phyloP scores from a whole-genome alignment of 345 rosid genomes.

The Sisymbrium irio region DNA sequence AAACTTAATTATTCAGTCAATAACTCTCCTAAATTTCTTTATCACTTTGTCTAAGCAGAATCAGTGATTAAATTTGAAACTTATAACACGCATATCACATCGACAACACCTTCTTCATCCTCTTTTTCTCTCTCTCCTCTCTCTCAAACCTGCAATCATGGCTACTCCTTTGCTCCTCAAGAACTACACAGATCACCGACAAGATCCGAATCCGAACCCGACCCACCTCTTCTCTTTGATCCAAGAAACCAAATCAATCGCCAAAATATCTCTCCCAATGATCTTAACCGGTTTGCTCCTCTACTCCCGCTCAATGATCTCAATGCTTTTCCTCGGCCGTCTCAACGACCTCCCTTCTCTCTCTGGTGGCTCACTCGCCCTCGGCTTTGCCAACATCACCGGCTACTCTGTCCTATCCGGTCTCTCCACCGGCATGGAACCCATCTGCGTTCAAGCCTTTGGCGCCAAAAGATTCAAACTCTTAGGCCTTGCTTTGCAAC shows the following conservation, averaged over 20 bases:
- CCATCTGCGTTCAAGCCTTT: constrained; percentile 88
- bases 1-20: constrained; percentile 17
- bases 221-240: constrained; percentile 37
- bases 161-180: constrained; percentile 41
- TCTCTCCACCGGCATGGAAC: constrained; percentile 89
- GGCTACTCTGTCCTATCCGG: constrained; percentile 89
- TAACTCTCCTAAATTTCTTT: background rate
- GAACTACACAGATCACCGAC: constrained; percentile 36
- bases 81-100: constrained; percentile 22
- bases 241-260: constrained; percentile 54
- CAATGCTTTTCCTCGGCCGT: constrained; percentile 88
- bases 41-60: constrained; percentile 1
- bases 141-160: constrained; percentile 37
- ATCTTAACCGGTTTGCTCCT: constrained; percentile 67
- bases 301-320: constrained; percentile 77
- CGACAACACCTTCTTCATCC: constrained; percentile 21
- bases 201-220: constrained; percentile 20
- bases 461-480: constrained; percentile 73
- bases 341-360: constrained; percentile 63
- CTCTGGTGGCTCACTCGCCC: constrained; percentile 81
- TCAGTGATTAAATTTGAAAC: constrained; percentile 24
- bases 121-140: constrained; percentile 14
- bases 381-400: constrained; percentile 90
- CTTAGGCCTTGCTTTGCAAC: constrained; percentile 70
- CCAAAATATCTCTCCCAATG: constrained; percentile 61